Conservation (phyloP, 2,329 filamentous ascomycete genomes). For the Fusarium verrucosum region DNA sequence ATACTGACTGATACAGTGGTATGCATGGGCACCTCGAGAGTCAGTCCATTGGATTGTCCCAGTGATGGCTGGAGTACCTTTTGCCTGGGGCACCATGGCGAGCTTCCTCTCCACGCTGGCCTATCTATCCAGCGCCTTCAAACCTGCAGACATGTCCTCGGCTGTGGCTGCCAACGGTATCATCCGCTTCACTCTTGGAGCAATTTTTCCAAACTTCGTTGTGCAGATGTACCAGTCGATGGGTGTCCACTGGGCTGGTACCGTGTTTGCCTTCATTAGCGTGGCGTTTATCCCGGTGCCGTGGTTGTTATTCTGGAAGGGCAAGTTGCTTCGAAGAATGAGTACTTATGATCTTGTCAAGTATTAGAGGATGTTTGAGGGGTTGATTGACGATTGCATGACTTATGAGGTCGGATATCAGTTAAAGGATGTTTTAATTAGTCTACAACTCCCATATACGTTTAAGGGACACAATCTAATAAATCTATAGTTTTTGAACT, state of each 20-base stretch:
- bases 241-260: conserved; percentile 4
- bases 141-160: not conserved
- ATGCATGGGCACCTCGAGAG: conserved; percentile 11
- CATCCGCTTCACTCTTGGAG: not conserved
- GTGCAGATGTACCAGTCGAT: not conserved
- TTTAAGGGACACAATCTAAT: too few relatives aligned
- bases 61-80: conserved; percentile 7
- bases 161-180: conserved; percentile 8
- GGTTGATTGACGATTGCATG: not conserved
- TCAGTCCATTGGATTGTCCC: conserved; percentile 16
- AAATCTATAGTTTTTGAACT: too few relatives aligned
- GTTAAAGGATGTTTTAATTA: too few relatives aligned
- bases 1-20: conserved; percentile 4
- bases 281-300: not conserved
- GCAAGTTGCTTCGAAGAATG: not conserved
- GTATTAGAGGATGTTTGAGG: not conserved
- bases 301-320: conserved; percentile 4
- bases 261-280: not conserved
- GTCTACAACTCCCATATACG: too few relatives aligned
- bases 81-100: conserved; percentile 13
- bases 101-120: not conserved
- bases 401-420: not conserved
- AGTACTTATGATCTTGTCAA: not conserved
- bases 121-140: not conserved
- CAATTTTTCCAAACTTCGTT: not conserved